Evolutionary conservation across 176 grass and related monocot species (phyloP).

Genomic region (Lolium rigidum): DNA sequence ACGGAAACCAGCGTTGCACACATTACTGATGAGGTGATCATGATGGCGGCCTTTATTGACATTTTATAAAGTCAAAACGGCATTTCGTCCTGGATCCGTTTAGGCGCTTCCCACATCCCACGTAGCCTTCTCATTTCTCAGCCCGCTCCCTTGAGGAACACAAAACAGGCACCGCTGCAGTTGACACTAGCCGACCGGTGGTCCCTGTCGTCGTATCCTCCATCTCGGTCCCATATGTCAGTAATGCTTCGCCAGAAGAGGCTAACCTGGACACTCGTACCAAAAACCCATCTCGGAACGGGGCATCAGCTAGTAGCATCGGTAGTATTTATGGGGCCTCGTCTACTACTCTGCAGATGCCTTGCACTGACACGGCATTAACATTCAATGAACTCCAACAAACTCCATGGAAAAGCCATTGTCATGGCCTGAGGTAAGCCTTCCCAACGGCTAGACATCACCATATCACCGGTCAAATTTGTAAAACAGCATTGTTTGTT

Average conservation of each 20-base stretch:
- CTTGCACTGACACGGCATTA: constrained; percentile 42
- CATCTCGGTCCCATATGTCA: neutral
- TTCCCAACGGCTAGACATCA: neutral
- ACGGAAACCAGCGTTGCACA: constrained; percentile 16
- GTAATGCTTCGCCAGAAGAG: neutral
- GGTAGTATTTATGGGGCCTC: constrained; percentile 30
- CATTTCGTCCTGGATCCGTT: constrained; percentile 42
- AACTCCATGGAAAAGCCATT: constrained; percentile 41
- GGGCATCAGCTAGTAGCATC: neutral
- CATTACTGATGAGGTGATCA: constrained; percentile 2
- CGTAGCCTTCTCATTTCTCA: neutral
- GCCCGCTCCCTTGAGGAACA: neutral
- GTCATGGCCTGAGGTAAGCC: constrained; percentile 31
- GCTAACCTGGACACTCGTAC: neutral
- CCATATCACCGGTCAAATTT: constrained; percentile 1
- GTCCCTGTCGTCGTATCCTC: neutral
- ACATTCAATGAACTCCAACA: constrained; percentile 39
- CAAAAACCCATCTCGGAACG: neutral
- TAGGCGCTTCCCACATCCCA: constrained; percentile 23
- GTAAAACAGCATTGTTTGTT: no score
- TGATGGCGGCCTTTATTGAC: constrained; percentile 39
- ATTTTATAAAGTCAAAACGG: constrained; percentile 36
- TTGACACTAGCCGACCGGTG: neutral
- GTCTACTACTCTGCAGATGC: neutral
- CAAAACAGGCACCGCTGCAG: neutral